phyloP scores from a whole-genome alignment of 495 filamentous ascomycete species.

The Talaromyces wortmannii region DNA sequence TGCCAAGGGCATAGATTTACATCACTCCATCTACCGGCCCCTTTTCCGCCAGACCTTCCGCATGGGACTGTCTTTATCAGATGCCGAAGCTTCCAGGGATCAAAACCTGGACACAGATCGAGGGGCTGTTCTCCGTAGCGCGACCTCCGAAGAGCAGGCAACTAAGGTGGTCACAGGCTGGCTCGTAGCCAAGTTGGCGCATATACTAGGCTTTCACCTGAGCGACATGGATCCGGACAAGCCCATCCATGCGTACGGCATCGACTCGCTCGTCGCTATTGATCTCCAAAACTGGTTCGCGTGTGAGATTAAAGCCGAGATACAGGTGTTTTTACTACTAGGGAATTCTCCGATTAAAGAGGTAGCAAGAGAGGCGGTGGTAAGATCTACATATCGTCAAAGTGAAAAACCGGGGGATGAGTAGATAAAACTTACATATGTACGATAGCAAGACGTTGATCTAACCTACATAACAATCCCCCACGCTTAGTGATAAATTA shows the following conservation, averaged over 20 bases:
- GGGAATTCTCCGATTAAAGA: background rate
- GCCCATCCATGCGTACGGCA: slow-evolving; percentile 27
- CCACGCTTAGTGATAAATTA: too few species aligned
- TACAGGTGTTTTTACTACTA: background rate
- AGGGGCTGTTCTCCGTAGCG: background rate
- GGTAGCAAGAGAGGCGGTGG: background rate
- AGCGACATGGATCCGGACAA: slow-evolving; percentile 1
- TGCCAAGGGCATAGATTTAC: background rate
- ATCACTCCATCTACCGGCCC: background rate
- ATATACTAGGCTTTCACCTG: background rate
- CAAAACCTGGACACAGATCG: background rate
- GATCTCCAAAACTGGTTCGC: slow-evolving; percentile 47
- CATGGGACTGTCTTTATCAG: background rate
- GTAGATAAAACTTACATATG: background rate
- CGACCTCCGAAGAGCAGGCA: background rate
- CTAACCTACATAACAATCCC: too few species aligned
- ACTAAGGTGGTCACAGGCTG: background rate
- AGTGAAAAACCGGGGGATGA: too few species aligned
- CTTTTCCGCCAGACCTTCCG: background rate
- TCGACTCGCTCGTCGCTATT: slow-evolving; percentile 49
- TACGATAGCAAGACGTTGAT: too few species aligned
- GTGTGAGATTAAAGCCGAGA: slow-evolving; percentile 20
- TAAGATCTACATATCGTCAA: background rate
- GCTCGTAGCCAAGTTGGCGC: background rate
- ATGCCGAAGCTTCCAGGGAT: background rate